These are phyloP conservation scores for Dentiscutata heterogama DNA, from an alignment of 371 early-diverging fungal species.

Conservation along the genomic window DNA sequence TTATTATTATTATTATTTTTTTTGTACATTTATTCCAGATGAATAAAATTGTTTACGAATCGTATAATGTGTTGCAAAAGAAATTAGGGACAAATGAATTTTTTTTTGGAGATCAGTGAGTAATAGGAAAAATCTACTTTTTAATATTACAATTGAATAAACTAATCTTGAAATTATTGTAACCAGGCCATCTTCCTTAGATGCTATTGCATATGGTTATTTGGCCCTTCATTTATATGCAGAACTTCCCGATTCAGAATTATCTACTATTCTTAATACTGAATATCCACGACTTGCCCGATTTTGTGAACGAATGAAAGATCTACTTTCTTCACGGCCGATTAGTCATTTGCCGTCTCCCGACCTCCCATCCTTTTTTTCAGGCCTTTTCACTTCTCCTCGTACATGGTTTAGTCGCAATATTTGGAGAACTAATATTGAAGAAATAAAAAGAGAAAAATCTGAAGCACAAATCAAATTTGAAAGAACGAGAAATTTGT, in stretches of 20 bases:
- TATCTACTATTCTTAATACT: slow-evolving; percentile 64
- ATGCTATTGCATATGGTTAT: slow-evolving; percentile 77
- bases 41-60: slow-evolving; percentile 65
- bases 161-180: background rate
- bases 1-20: background rate
- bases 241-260: slow-evolving; percentile 69
- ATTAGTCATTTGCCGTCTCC: slow-evolving; percentile 45
- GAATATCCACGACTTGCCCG: slow-evolving; percentile 69
- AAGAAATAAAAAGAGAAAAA: slow-evolving; percentile 55
- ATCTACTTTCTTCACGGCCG: slow-evolving; percentile 44
- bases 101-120: slow-evolving; percentile 72
- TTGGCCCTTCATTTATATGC: slow-evolving; percentile 73
- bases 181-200: slow-evolving; percentile 67
- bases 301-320: slow-evolving; percentile 68
- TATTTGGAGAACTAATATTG: slow-evolving; percentile 12
- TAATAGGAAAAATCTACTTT: background rate
- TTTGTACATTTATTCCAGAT: slow-evolving; percentile 53
- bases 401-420: slow-evolving; percentile 55
- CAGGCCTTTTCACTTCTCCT: slow-evolving; percentile 59
- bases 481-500: slow-evolving; percentile 68
- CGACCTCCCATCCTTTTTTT: slow-evolving; percentile 67
- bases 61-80: slow-evolving; percentile 63
- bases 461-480: slow-evolving; percentile 65
- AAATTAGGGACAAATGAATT: slow-evolving; percentile 70
- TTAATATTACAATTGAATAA: background rate